Conservation (phyloP, 345 rosid species). For the Cardamine occulta region DNA sequence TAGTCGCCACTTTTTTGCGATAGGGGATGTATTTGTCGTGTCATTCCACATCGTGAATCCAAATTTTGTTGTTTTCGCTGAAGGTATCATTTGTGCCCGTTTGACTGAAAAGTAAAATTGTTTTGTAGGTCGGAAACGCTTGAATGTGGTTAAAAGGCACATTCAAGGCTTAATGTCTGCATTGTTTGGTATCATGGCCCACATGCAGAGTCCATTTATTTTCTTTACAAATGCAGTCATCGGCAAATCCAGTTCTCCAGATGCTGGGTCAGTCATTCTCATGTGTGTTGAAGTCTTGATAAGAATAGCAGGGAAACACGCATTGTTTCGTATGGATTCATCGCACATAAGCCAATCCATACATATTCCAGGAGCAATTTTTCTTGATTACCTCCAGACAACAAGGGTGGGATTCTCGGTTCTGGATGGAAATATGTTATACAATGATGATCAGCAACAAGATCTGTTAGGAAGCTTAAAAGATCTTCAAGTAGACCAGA, state of each 20-base stretch:
- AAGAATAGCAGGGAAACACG: slow-evolving; percentile 74
- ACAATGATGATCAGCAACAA: slow-evolving; percentile 39
- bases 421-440: slow-evolving; percentile 30
- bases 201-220: slow-evolving; percentile 72
- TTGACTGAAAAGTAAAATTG: slow-evolving; percentile 40
- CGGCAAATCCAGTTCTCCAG: slow-evolving; percentile 52
- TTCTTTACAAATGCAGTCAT: slow-evolving; percentile 47
- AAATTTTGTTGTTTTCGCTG: neutral
- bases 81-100: slow-evolving; percentile 5
- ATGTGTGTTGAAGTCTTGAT: slow-evolving; percentile 89
- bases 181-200: slow-evolving; percentile 72
- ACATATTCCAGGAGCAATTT: slow-evolving; percentile 70
- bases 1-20: neutral
- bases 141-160: slow-evolving; percentile 64
- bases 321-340: slow-evolving; percentile 66
- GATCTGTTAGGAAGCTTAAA: slow-evolving; percentile 37
- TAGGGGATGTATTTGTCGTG: neutral
- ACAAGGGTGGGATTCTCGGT: slow-evolving; percentile 42
- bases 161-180: slow-evolving; percentile 71
- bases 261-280: slow-evolving; percentile 84
- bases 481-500: slow-evolving; percentile 49
- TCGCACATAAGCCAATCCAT: slow-evolving; percentile 78
- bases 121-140: slow-evolving; percentile 65
- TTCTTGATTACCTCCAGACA: slow-evolving; percentile 55
- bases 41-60: neutral